Base-by-base conservation (phyloP, 768 basidiomycete species). In the Gloeopeniophorella convolvens region DNA sequence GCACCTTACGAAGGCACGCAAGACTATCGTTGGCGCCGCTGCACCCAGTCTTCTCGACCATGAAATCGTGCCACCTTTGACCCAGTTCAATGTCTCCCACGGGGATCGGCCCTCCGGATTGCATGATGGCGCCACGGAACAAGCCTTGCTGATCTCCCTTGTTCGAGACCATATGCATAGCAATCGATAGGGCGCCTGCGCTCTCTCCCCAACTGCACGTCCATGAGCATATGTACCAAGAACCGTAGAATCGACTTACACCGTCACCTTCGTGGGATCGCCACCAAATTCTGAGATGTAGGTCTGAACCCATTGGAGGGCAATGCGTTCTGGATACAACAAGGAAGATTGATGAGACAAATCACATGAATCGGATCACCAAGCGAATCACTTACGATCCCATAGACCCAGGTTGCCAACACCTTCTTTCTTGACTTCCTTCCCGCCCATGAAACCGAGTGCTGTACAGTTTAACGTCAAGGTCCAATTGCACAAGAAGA, bases 271-370 rank as follows among this genome's bases (percentile, higher is more conserved):
- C 2, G 60, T 62, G 0, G 78, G 75, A 62, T 86, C 82, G 7
- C 85, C 85, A 1, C 83, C 83, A 54, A 85, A 86, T 6, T 69
- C 66, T 30, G 62, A 55, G 55, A 85, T 82, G 59, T 86, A 79
- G 59, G 79, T 76, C 55, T 82, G 76, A 1, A 86, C 68, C 84
- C 84, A 86, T 48, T 75, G 63, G 6, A 87, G 59, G 2, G 79
- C 82, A 28, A 75, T 63, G 21, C 78, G 71, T 60, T 79, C 76
- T 83, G 62, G 41, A 51, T 13, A 18, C 18, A 26, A 2, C 4
- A 36, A 10, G 24, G 45, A 32, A 4, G 21, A 28, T 20, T 12
- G 11, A 4, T 4, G 15, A 4, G 1, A 15, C 9, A 36, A 7
- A 10, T n/a, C 6, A 0, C n/a, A 5, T n/a, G n/a, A n/a, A 20